Conservation (phyloP, 139 green algal genomes). For the Desmodesmus armatus region DNA sequence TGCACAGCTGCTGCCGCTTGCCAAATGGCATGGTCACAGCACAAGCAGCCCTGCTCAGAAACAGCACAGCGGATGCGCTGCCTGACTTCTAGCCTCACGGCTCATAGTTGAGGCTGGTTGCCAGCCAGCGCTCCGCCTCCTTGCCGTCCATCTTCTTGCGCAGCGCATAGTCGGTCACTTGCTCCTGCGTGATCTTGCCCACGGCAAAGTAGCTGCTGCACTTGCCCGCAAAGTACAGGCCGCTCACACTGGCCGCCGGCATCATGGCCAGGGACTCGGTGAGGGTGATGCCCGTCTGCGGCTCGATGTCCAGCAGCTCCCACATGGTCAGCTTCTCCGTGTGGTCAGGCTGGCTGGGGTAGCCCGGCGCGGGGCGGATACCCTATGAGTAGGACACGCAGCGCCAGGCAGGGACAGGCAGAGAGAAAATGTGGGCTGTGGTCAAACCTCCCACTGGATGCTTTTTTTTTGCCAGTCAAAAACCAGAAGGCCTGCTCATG, state of each 20-base stretch:
- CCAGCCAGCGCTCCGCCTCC: constrained; percentile 90
- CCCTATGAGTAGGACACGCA: too few relatives aligned
- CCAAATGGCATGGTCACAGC: too few relatives aligned
- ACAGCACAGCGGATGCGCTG: too few relatives aligned
- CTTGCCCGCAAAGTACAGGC: constrained; percentile 94
- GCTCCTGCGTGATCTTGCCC: constrained; percentile 96
- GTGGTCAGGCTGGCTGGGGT: constrained; percentile 99
- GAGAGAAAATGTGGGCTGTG: too few relatives aligned
- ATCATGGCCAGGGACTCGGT: constrained; percentile 98
- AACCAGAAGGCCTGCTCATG: too few relatives aligned
- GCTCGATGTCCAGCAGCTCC: constrained; percentile 89
- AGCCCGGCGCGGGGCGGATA: constrained; percentile 97
- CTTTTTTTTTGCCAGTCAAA: too few relatives aligned
- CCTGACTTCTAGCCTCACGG: too few relatives aligned
- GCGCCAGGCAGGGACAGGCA: too few relatives aligned
- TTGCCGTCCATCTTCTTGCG: constrained; percentile 91
- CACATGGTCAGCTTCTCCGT: constrained; percentile 99
- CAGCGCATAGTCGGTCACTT: constrained; percentile 91
- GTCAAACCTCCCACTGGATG: too few relatives aligned
- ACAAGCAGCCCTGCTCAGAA: too few relatives aligned
- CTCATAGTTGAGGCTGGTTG: constrained; percentile 93
- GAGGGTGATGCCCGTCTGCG: constrained; percentile 85
- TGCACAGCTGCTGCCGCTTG: too few relatives aligned
- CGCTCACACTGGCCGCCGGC: constrained; percentile 92
- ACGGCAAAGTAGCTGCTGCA: constrained; percentile 96